These are phyloP conservation scores for Kwoniella bestiolae DNA, from an alignment of 768 basidiomycete species.

Conservation along the genomic window DNA sequence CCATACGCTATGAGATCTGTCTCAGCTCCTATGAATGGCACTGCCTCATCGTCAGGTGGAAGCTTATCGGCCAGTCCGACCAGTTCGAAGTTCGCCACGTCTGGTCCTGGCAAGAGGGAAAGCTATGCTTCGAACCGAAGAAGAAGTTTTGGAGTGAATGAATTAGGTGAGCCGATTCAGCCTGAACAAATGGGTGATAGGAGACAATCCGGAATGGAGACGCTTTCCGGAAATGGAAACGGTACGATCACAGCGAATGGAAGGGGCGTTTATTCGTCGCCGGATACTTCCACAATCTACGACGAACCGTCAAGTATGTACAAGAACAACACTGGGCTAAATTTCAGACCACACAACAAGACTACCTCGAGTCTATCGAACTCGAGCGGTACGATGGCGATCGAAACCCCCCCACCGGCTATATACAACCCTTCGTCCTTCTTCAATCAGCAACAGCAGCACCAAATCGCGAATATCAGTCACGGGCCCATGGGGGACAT, in stretches of 20 bases:
- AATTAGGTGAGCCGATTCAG: conserved; percentile 11
- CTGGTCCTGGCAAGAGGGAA: conserved; percentile 28
- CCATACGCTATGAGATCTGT: conserved; percentile 42
- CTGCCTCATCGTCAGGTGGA: conserved; percentile 35
- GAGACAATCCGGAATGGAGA: conserved; percentile 24
- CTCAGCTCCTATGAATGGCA: conserved; percentile 46
- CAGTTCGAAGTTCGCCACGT: conserved; percentile 40
- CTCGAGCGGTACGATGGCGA: conserved; percentile 36
- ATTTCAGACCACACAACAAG: conserved; percentile 38
- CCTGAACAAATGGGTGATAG: neutral
- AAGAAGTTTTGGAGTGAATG: conserved; percentile 3
- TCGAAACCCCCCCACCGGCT: conserved; percentile 31
- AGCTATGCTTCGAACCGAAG: conserved; percentile 30
- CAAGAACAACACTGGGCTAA: conserved; percentile 23
- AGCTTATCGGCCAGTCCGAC: conserved; percentile 51
- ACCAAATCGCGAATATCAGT: neutral
- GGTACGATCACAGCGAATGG: neutral
- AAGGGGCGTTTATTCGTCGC: conserved; percentile 11
- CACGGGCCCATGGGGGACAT: neutral
- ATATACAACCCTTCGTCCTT: conserved; percentile 13
- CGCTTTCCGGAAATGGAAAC: conserved; percentile 5
- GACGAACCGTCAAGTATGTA: conserved; percentile 69
- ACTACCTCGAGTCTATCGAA: conserved; percentile 41
- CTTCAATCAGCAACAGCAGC: conserved; percentile 18
- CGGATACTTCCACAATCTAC: conserved; percentile 15